Percentiles rank a stretch among this genome's conserved stretches.
These are phyloP conservation scores for Alternaria sp. DNA, from an alignment of 2,329 filamentous ascomycete species.

Conservation along the genomic window DNA sequence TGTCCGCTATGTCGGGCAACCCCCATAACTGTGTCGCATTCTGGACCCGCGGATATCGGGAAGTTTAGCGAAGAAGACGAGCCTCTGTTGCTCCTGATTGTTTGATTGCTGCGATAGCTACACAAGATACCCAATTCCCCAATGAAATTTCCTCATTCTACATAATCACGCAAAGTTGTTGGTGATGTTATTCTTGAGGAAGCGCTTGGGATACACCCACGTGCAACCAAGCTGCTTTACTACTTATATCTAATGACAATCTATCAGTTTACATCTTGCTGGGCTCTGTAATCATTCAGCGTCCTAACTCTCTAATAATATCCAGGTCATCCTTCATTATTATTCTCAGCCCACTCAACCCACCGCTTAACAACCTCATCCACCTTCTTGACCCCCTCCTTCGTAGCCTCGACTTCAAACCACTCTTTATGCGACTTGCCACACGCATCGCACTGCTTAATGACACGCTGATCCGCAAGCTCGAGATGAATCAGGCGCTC, in stretches of 20 bases:
- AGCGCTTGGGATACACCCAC: not conserved
- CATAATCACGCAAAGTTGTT: not conserved
- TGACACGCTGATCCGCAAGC: conserved; percentile 66
- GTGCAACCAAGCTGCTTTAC: not conserved
- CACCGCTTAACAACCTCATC: conserved; percentile 81
- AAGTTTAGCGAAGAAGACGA: conserved; percentile 4
- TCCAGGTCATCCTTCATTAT: conserved; percentile 8
- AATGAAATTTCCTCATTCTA: conserved; percentile 21
- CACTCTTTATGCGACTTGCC: conserved; percentile 89
- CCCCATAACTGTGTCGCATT: not conserved
- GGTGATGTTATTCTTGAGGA: not conserved
- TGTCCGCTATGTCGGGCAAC: conserved; percentile 30
- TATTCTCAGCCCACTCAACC: conserved; percentile 78
- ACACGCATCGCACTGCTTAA: conserved; percentile 74
- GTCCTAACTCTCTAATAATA: not conserved
- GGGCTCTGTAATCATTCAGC: not conserved
- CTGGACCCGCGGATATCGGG: conserved; percentile 2
- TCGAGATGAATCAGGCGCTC: conserved; percentile 92
- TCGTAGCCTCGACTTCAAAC: conserved; percentile 85
- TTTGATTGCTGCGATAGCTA: conserved; percentile 25
- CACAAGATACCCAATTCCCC: conserved; percentile 40
- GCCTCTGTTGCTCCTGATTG: conserved; percentile 12
- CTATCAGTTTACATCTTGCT: not conserved
- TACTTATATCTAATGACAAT: not conserved
- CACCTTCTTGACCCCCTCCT: conserved; percentile 70